Evolutionary conservation across 148 eudicot species (phyloP), one percentile per base, ranked within the genome.

Genomic region (Camellia sinensis): DNA sequence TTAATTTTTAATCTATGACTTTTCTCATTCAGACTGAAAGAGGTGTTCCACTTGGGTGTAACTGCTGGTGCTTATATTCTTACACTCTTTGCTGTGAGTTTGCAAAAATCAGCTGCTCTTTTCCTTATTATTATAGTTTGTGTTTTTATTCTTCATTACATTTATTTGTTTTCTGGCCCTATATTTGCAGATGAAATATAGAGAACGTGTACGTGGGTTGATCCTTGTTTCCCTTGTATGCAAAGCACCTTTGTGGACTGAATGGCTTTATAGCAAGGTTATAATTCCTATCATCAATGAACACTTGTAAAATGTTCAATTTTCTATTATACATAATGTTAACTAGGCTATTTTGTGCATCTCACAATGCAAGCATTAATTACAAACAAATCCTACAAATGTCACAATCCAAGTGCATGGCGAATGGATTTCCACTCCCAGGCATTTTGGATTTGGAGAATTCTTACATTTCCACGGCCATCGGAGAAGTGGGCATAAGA

Each of bases 21-120:
- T 53, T 10, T 54, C 19, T 13, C 10, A 12, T 45, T 68, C 74
- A 82, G 84, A 69, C 79, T 82, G 69, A 53, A 72, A 21, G 76
- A 71, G 43, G 82, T 74, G 0, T 62, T 83, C 48, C 78, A 82
- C 78, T 53, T 83, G 79, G 85, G 85, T 29, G 85, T 78, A 13
- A 79, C 85, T 50, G 85, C 85, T 73, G 85, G 85, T 63, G 85
- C 85, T 52, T 83, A 83, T 70, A 83, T 83, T 59, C 78, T 83
- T 22, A 67, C 85, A 9, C 81, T 83, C 5, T 83, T 83, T 74
- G 73, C 85, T 52, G 85, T 83, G 66, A 83, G 85, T 78, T 44
- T 0, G 37, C 19, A 41, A 41, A 22, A 75, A 3, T 53, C 40
- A 22, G 29, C 10, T 78, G 3, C 77, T 22, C 53, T 53, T 45